Evolutionary conservation across 2,329 filamentous ascomycete genomes (phyloP), one percentile per base, ranked within the genome.

Genomic region (Incumbomyces lentus): DNA sequence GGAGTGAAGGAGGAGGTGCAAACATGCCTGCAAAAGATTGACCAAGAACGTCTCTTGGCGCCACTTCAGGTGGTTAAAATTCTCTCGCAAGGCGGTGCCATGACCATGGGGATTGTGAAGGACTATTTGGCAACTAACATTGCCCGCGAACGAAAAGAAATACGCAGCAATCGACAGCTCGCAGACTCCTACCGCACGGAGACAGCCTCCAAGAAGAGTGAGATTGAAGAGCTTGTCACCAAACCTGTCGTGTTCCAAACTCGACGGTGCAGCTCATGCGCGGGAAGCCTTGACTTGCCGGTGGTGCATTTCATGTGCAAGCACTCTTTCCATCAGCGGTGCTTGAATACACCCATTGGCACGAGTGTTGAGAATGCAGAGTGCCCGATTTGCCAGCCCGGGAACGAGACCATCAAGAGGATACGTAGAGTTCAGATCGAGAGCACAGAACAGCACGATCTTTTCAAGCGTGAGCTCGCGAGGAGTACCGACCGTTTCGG

Each of bases 71-170:
- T 98, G 29, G 92, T 98, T 13, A 90, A 98, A 64, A 92, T 89
- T 0, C 76, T 98, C 12, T 82, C 78, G 50, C 75, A 76, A 44
- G 85, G 84, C 55, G 77, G 81, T 5, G 86, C 95, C 2, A 90
- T 93, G 1, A 96, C 88, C 0, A 95, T 98, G 86, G 92, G 90
- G 42, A 88, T 96, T 76, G 83, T 98, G 52, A 96, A 95, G 66
- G 80, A 82, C 5, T 98, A 98, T 64, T 79, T 98, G 2, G 79
- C 84, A 52, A 80, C 84, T 41, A 95, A 89, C 7, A 94, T 98
- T 52, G 82, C 86, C 55, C 80, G 86, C 42, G 92, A 98, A 66
- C 78, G 87, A 19, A 81, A 81, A 49, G 89, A 95, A 58, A 95
- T 98, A 49, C 79, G 75, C 12, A 71, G 68, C n/a, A 96, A 96